These are phyloP conservation scores for Brassica carinata DNA, from an alignment of 345 rosid species.

Conservation along the genomic window DNA sequence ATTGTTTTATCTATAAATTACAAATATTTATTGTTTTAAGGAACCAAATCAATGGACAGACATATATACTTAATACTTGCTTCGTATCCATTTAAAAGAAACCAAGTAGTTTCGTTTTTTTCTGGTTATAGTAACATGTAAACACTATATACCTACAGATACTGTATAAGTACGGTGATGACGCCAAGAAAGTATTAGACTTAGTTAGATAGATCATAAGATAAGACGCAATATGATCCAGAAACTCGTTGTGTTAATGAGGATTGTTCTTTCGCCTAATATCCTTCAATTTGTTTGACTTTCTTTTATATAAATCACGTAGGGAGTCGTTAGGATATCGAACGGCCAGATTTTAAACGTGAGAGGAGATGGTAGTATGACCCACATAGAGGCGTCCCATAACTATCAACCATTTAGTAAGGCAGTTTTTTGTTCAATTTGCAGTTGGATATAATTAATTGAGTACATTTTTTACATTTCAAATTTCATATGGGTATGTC, in stretches of 20 bases:
- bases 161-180: no score
- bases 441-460: neutral
- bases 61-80: no score
- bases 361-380: conserved; percentile 1
- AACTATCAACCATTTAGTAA: conserved; percentile 24
- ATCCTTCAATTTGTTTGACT: no score
- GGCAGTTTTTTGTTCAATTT: neutral
- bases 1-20: no score
- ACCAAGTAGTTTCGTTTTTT: neutral
- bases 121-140: neutral
- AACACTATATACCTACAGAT: neutral
- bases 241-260: neutral
- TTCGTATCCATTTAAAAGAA: no score
- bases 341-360: conserved; percentile 17
- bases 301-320: no score
- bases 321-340: neutral
- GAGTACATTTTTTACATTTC: neutral
- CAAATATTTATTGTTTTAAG: no score
- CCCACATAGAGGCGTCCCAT: conserved; percentile 39
- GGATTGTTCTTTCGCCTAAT: neutral
- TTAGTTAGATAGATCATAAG: neutral
- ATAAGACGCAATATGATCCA: neutral
- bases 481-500: conserved; percentile 27
- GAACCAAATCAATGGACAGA: no score
- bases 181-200: no score